These are phyloP conservation scores for Cercospora canescens DNA, from an alignment of 2,329 filamentous ascomycete species.

Conservation along the genomic window DNA sequence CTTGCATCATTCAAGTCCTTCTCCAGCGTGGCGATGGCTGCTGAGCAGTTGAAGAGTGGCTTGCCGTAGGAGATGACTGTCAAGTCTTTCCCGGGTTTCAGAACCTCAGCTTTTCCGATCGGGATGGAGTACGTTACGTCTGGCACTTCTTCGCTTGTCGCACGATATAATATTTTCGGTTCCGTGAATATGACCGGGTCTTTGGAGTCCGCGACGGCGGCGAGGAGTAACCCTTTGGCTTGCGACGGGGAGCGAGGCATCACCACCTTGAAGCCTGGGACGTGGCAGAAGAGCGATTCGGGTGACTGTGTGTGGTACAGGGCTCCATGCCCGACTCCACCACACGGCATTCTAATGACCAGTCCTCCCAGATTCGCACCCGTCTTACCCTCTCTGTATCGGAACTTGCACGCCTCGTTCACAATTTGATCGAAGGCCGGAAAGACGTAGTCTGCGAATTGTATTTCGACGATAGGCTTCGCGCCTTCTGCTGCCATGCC, in stretches of 20 bases:
- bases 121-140: slow-evolving; percentile 78
- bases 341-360: slow-evolving; percentile 87
- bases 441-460: slow-evolving; percentile 93
- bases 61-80: slow-evolving; percentile 89
- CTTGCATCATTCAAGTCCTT: slow-evolving; percentile 72
- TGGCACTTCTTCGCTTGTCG: slow-evolving; percentile 88
- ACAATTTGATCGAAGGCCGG: slow-evolving; percentile 93
- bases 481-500: slow-evolving; percentile 88
- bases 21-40: slow-evolving; percentile 73
- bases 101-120: slow-evolving; percentile 78
- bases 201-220: slow-evolving; percentile 72
- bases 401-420: slow-evolving; percentile 86
- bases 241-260: slow-evolving; percentile 83
- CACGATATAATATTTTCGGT: slow-evolving; percentile 88
- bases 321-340: slow-evolving; percentile 84
- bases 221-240: slow-evolving; percentile 81
- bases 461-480: slow-evolving; percentile 90
- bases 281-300: slow-evolving; percentile 83
- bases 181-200: slow-evolving; percentile 94
- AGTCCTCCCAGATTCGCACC: slow-evolving; percentile 64
- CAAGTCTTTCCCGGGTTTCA: slow-evolving; percentile 77
- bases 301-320: slow-evolving; percentile 89
- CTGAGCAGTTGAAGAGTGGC: slow-evolving; percentile 79
- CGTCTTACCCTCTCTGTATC: slow-evolving; percentile 65
- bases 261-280: slow-evolving; percentile 81